Evolutionary conservation across 2,329 filamentous ascomycete species (phyloP), one percentile per base, ranked within the genome.

Genomic region (Diaporthe ilicicola): DNA sequence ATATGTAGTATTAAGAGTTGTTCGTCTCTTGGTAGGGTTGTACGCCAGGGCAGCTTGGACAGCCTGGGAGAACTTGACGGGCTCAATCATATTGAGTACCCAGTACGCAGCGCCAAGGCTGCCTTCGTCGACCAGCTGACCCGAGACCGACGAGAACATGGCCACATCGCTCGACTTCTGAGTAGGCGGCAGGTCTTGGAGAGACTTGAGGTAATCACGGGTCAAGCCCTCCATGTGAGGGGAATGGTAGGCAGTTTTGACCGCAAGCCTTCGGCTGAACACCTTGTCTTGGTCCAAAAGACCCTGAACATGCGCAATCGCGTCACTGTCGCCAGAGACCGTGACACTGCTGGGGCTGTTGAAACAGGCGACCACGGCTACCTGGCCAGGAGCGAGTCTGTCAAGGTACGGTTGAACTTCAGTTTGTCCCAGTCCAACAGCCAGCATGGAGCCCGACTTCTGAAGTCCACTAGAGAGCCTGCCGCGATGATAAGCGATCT

Each of bases 401-500:
- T n/a, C n/a, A n/a, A n/a, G n/a, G n/a, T n/a, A n/a, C n/a, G n/a
- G n/a, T n/a, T n/a, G n/a, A n/a, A n/a, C n/a, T n/a, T n/a, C n/a
- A n/a, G n/a, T n/a, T n/a, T n/a, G n/a, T n/a, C n/a, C n/a, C 6
- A 73, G 27, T 4, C 72, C 74, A 12, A 73, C 67, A 3, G 73
- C 74, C 24, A 75, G 61, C 74, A 75, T 75, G 15, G 69, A 67
- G 12, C 74, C 74, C 24, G n/a, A n/a, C n/a, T n/a, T n/a, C n/a
- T n/a, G n/a, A n/a, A n/a, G n/a, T n/a, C n/a, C n/a, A n/a, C n/a
- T 42, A 10, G 62, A 66, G 15, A 55, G 48, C 6, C 59, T 42
- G 24, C 72, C 73, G 17, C 76, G 74, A 48, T 73, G 73, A 73
- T 75, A 90, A 1, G 87, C 87, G 17, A 59, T 19, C 50, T 27